Percentiles rank a stretch among this genome's conserved stretches.
These are phyloP conservation scores for Podaxis carcinomalis DNA, from an alignment of 768 basidiomycete species.

Conservation along the genomic window DNA sequence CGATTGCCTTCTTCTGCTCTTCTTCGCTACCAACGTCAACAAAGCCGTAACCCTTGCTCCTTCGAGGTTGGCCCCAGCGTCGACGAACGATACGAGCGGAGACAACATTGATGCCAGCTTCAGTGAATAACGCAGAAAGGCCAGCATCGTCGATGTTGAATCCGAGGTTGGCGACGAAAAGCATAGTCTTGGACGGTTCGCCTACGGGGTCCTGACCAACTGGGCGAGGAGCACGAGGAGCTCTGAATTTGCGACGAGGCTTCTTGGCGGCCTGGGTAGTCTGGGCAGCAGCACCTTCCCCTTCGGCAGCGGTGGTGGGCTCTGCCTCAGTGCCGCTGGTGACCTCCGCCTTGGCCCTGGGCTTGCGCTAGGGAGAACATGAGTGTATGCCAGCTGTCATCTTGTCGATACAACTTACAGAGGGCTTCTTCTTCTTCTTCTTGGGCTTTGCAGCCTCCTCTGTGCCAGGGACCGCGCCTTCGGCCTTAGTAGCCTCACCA, in stretches of 20 bases:
- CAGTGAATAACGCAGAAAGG: slow-evolving; percentile 78
- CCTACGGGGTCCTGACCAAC: slow-evolving; percentile 81
- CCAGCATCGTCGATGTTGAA: slow-evolving; percentile 88
- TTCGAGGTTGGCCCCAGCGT: slow-evolving; percentile 78
- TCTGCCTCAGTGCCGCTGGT: slow-evolving; percentile 26
- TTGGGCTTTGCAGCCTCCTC: slow-evolving; percentile 76
- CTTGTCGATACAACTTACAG: slow-evolving; percentile 37
- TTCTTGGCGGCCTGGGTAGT: slow-evolving; percentile 40
- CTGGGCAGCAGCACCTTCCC: slow-evolving; percentile 33
- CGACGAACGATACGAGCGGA: slow-evolving; percentile 89
- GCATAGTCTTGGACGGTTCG: slow-evolving; percentile 83
- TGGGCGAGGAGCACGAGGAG: slow-evolving; percentile 59
- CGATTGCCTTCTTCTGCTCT: slow-evolving; percentile 90
- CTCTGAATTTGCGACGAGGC: slow-evolving; percentile 55
- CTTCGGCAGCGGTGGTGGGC: slow-evolving; percentile 28
- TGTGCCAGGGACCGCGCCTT: slow-evolving; percentile 48
- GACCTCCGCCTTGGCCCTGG: slow-evolving; percentile 42
- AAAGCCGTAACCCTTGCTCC: slow-evolving; percentile 96
- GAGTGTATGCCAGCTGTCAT: neutral
- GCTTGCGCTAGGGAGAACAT: slow-evolving; percentile 45
- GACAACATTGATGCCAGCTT: slow-evolving; percentile 75
- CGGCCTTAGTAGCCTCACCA: slow-evolving; percentile 64
- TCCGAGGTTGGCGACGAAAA: slow-evolving; percentile 97
- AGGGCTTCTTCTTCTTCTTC: slow-evolving; percentile 79
- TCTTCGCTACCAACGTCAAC: slow-evolving; percentile 90